phyloP scores from a whole-genome alignment of 495 filamentous ascomycete species.

The Podospora tetraspora region DNA sequence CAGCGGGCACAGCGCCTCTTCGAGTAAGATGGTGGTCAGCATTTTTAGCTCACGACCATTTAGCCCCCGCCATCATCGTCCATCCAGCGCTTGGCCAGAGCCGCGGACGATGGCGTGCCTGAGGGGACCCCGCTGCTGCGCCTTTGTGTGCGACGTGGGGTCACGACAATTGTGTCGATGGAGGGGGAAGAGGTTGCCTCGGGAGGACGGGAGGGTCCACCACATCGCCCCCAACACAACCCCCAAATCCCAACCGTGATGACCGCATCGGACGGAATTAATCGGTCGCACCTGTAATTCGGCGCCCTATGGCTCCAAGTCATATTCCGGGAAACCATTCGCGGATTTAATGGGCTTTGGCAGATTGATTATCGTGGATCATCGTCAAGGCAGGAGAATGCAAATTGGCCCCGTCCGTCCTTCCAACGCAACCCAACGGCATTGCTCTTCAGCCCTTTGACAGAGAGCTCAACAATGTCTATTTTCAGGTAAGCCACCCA shows the following conservation, averaged over 20 bases:
- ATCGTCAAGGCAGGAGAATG: neutral
- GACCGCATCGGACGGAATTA: neutral
- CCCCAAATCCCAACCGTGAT: neutral
- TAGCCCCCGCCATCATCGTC: neutral
- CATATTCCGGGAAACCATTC: neutral
- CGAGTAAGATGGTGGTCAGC: neutral
- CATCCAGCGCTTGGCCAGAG: neutral
- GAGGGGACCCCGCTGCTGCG: constrained; percentile 1
- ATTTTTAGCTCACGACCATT: neutral
- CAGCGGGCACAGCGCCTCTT: neutral
- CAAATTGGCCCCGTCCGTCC: neutral
- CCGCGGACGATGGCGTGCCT: constrained; percentile 12
- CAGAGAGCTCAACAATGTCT: constrained; percentile 7
- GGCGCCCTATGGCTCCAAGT: neutral
- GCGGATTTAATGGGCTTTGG: neutral
- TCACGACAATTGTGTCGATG: neutral
- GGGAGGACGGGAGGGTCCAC: neutral
- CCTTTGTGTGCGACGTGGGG: constrained; percentile 2
- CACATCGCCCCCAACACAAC: neutral
- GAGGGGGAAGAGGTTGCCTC: neutral
- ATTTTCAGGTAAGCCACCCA: constrained; percentile 16
- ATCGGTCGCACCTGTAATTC: neutral
- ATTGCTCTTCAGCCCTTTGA: neutral
- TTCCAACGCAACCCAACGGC: neutral
- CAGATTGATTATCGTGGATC: neutral